Evolutionary conservation across 306 rosid species (phyloP).

Genomic region (Mucuna pruriens): DNA sequence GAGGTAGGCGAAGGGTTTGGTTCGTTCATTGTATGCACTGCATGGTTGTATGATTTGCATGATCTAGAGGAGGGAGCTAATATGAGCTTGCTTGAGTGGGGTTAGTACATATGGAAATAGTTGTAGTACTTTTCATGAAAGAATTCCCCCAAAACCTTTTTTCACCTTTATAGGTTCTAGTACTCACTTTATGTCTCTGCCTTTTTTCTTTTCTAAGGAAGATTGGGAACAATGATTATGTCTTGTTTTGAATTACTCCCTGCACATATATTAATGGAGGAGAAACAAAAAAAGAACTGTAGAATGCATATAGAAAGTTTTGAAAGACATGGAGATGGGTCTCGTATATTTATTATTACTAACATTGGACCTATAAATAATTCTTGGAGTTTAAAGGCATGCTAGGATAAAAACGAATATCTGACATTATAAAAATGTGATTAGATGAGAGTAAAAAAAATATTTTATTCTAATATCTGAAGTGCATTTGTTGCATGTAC

Average conservation of each 20-base stretch:
- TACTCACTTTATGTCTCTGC: neutral
- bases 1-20: constrained; percentile 56
- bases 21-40: neutral
- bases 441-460: too few relatives aligned
- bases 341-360: neutral
- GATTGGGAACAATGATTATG: constrained; percentile 38
- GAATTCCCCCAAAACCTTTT: constrained; percentile 10
- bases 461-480: too few relatives aligned
- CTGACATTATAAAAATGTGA: too few relatives aligned
- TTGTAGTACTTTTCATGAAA: constrained; percentile 37
- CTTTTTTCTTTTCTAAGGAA: constrained; percentile 33
- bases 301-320: constrained; percentile 19
- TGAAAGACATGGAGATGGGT: neutral
- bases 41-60: constrained; percentile 31
- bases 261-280: constrained; percentile 2
- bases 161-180: constrained; percentile 42
- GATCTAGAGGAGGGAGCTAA: constrained; percentile 3
- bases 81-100: neutral
- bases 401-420: neutral
- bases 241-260: constrained; percentile 12
- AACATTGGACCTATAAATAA: neutral
- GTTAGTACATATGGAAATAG: constrained; percentile 32
- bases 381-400: neutral
- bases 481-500: constrained; percentile 30
- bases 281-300: constrained; percentile 31